Base-by-base conservation (phyloP, 257 asterid species). In the Misopates orontium region DNA sequence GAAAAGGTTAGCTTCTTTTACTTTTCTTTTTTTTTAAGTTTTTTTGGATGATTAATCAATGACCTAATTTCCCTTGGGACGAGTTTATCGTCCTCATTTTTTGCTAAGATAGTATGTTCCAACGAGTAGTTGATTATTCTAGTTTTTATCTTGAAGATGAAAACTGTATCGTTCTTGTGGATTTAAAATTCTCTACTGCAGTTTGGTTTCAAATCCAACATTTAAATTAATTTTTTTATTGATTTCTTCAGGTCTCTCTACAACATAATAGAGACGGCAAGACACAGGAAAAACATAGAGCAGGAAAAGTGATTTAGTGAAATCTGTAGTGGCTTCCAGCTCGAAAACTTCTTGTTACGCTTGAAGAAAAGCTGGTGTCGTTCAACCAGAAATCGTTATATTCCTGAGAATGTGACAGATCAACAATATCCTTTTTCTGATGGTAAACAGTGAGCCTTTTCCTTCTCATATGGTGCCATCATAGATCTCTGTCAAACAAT, bases 1-100 rank as follows among this genome's bases (percentile, higher is more conserved):
- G 68, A 68, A 78, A 75, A 24, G 88, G 87, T 72, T 71, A 65
- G 75, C 25, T 60, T 55, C 72, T 67, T 19, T 42, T 39, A 21
- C 8, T 12, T 68, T 53, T 56, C 50, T 44, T 49, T 52, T 57
- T 28, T 12, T 59, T 32, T 20, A 39, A 14, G 25, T 14, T 48
- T 67, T 57, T 13, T 59, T 68, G 56, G 45, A 11, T 31, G 19
- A 45, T 41, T 59, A 20, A 28, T 42, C 8, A 39, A 54, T 15
- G 9, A 15, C 18, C 10, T 22, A 51, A 22, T 45, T 17, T 16
- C 4, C 31, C 25, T 39, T n/a, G 31, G 22, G 9, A 12, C 24
- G 9, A 64, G 10, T 64, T 50, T 3, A 14, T 31, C 18, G 10
- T n/a, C 21, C 15, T 1, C 31, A 50, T 24, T 48, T 32, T 24